Base-by-base conservation (phyloP, 192 early-diverging fungal genomes). In the Coemansia sp. region DNA sequence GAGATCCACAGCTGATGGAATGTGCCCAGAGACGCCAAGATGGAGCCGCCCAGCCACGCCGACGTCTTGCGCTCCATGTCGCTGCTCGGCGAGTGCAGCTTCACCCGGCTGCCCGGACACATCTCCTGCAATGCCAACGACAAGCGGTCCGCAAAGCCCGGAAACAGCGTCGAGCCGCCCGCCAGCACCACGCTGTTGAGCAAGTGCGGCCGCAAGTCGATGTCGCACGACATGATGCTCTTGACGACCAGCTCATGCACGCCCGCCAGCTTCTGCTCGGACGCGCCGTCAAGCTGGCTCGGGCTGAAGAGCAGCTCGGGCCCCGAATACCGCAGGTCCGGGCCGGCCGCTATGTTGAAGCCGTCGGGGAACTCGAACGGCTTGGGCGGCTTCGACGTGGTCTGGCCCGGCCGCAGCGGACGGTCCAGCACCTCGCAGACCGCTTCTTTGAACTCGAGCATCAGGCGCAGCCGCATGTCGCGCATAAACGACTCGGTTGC, bases 1-100 rank as follows among this genome's bases (percentile, higher is more conserved):
- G 94, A 96, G 9, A 99, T 89, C 97, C 97, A 99, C 48, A 99
- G 81, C 78, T 97, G 97, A 63, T 97, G 94, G 83, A 99, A 99
- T 0, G 93, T 94, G 54, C 93, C 93, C 53, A 99, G 63, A 3
- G 93, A 95, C 2, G 92, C 87, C 46, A 99, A 75, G 38, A 99
- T 93, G 0, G 95, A 97, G 5, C 95, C 95, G 41, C 97, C 97
- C 30, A 97, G 84, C 97, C 97, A 99, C 23, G 91, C 81, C n/a
- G 92, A 87, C 58, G 91, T 94, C 60, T 89, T 88, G 52, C 94
- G 86, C 71, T 98, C 96, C 15, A 83, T 81, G 26, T 82, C 76
- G 30, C 83, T 88, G 52, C 82, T 86, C 1, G 93, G 82, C 28
- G 91, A 84, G 55, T 89, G 85, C 54, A 96, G 68, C 64, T 90